These are phyloP conservation scores for Bipolaris victoriae DNA, from an alignment of 2,329 filamentous ascomycete genomes.

Conservation along the genomic window DNA sequence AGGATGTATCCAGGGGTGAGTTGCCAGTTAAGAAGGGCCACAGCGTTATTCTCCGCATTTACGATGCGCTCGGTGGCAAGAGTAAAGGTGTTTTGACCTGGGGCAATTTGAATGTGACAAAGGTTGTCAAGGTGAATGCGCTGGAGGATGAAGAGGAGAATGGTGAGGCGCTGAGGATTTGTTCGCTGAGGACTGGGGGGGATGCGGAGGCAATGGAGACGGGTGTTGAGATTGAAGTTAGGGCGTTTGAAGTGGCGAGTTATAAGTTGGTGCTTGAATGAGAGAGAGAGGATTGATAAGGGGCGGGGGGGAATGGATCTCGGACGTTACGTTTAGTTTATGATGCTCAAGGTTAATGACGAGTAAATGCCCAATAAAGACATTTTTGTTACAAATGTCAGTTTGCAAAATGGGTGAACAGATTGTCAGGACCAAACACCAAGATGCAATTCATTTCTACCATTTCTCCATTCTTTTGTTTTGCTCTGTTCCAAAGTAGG, in stretches of 20 bases:
- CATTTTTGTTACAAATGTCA: not conserved
- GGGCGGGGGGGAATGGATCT: not conserved
- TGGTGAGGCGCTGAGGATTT: constrained; percentile 57
- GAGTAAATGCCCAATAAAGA: not conserved
- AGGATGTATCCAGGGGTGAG: constrained; percentile 59
- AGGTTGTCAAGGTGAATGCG: constrained; percentile 81
- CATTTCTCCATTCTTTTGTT: not conserved
- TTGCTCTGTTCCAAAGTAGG: not conserved
- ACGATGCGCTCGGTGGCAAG: constrained; percentile 85
- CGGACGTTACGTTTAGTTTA: not conserved
- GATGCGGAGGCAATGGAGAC: constrained; percentile 58
- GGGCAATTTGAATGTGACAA: constrained; percentile 70
- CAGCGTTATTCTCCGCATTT: constrained; percentile 83
- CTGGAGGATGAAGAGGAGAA: constrained; percentile 93
- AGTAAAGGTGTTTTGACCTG: constrained; percentile 73
- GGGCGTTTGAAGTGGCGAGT: constrained; percentile 86
- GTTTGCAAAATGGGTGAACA: not conserved
- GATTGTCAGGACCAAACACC: not conserved
- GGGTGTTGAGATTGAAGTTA: constrained; percentile 61
- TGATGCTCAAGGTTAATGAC: not conserved
- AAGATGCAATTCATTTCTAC: not conserved
- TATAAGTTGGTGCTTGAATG: constrained; percentile 63
- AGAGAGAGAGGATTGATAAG: not conserved
- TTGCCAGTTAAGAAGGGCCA: constrained; percentile 70
- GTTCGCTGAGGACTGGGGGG: constrained; percentile 52